phyloP scores from a whole-genome alignment of 139 green algal species.

The Chlorella ohadii region DNA sequence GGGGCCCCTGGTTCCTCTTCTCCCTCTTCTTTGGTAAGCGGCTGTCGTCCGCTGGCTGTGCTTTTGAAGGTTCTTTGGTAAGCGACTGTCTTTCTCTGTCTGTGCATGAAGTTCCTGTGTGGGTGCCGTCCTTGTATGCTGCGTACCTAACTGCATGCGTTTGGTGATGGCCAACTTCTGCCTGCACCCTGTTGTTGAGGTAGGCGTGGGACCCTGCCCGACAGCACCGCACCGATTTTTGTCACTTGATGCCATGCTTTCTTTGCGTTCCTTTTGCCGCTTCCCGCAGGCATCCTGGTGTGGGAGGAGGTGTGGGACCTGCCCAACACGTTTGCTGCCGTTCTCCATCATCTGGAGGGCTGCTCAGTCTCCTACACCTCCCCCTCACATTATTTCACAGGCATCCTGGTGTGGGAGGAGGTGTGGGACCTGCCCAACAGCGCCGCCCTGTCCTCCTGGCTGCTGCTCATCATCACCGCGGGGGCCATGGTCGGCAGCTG shows the following conservation, averaged over 20 bases:
- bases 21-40: conserved; percentile 61
- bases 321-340: conserved; percentile 79
- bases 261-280: too few species aligned
- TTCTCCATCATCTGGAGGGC: conserved; percentile 86
- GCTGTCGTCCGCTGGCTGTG: too few species aligned
- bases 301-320: conserved; percentile 90
- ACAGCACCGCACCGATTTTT: too few species aligned
- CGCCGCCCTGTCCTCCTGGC: conserved; percentile 74
- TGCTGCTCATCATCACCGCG: conserved; percentile 87
- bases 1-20: conserved; percentile 76
- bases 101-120: too few species aligned
- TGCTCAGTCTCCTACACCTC: too few species aligned
- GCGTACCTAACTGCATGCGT: too few species aligned
- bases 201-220: too few species aligned
- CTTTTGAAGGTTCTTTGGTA: too few species aligned
- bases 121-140: too few species aligned
- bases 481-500: conserved; percentile 73
- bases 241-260: too few species aligned
- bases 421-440: conserved; percentile 84
- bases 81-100: background rate
- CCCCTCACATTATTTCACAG: background rate
- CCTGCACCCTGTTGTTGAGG: too few species aligned
- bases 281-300: conserved; percentile 78
- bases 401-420: conserved; percentile 86
- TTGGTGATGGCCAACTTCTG: too few species aligned